A percentile compares a stretch with the other conserved stretches of the same genome.
phyloP scores from a whole-genome alignment of 179 eudicot genomes.

The Actinidia polygama region DNA sequence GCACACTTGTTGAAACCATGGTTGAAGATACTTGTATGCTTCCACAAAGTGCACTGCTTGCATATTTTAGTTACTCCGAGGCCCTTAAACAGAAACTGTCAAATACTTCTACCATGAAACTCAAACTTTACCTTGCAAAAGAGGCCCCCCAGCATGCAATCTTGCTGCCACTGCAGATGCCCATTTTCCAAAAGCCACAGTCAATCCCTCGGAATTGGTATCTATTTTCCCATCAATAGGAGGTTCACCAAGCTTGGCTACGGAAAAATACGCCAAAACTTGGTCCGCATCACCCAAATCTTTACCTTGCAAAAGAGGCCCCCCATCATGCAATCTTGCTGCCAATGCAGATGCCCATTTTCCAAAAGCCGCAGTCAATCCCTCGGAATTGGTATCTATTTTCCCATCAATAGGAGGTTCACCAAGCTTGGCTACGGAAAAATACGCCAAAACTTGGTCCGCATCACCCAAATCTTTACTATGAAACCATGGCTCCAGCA shows the following conservation, averaged over 20 bases:
- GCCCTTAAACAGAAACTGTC: neutral
- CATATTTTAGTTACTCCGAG: neutral
- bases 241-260: slow-evolving; percentile 90
- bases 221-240: slow-evolving; percentile 96
- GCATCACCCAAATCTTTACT: slow-evolving; percentile 84
- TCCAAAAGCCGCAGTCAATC: slow-evolving; percentile 91
- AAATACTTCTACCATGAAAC: neutral
- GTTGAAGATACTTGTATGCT: neutral
- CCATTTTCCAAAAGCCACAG: slow-evolving; percentile 97
- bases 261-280: slow-evolving; percentile 95
- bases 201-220: slow-evolving; percentile 92
- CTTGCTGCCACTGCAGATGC: slow-evolving; percentile 86
- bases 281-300: slow-evolving; percentile 74
- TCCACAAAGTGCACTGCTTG: neutral
- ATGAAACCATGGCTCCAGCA: slow-evolving; percentile 96
- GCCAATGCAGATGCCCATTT: slow-evolving; percentile 97
- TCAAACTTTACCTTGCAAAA: slow-evolving; percentile 87
- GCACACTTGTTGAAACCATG: neutral
- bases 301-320: slow-evolving; percentile 95
- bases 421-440: slow-evolving; percentile 93
- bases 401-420: slow-evolving; percentile 93
- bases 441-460: slow-evolving; percentile 91
- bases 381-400: slow-evolving; percentile 95
- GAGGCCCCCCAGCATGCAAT: slow-evolving; percentile 83
- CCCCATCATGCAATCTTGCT: slow-evolving; percentile 72